phyloP scores from a whole-genome alignment of 345 rosid species.

The Eutrema heterophyllum region DNA sequence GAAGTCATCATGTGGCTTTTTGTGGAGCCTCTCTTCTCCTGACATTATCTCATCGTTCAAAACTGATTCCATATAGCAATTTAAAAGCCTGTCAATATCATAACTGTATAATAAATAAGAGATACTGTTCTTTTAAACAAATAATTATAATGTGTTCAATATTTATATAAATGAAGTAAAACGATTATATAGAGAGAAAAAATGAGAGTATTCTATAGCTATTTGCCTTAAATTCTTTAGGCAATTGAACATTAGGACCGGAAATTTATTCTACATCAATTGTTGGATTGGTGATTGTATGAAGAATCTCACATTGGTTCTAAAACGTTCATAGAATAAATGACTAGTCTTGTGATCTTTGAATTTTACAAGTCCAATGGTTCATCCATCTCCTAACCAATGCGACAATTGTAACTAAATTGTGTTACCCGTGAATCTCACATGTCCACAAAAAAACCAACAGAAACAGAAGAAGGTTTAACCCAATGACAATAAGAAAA shows the following conservation, averaged over 20 bases:
- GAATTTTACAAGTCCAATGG: neutral
- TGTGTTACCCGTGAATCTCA: conserved; percentile 21
- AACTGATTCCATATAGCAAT: conserved; percentile 15
- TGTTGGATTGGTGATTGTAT: neutral
- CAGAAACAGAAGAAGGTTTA: conserved; percentile 7
- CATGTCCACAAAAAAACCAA: neutral
- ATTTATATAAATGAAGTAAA: conserved; percentile 6
- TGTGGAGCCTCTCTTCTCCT: conserved; percentile 28
- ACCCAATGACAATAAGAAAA: neutral
- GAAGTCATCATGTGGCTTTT: conserved; percentile 27
- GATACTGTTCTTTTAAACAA: neutral
- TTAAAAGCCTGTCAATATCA: conserved; percentile 22
- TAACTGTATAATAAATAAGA: conserved; percentile 7
- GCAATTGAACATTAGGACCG: neutral
- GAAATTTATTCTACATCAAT: neutral
- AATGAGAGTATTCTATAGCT: neutral
- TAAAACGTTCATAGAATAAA: neutral
- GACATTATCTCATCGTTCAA: conserved; percentile 30
- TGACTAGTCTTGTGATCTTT: neutral
- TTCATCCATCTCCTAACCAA: neutral
- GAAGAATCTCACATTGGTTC: neutral
- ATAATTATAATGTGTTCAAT: neutral
- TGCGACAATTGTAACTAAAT: neutral
- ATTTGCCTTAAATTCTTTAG: neutral
- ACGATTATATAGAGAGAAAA: neutral